Base-by-base conservation (phyloP, 2,329 filamentous ascomycete species). In the Tympanopsis confertula region DNA sequence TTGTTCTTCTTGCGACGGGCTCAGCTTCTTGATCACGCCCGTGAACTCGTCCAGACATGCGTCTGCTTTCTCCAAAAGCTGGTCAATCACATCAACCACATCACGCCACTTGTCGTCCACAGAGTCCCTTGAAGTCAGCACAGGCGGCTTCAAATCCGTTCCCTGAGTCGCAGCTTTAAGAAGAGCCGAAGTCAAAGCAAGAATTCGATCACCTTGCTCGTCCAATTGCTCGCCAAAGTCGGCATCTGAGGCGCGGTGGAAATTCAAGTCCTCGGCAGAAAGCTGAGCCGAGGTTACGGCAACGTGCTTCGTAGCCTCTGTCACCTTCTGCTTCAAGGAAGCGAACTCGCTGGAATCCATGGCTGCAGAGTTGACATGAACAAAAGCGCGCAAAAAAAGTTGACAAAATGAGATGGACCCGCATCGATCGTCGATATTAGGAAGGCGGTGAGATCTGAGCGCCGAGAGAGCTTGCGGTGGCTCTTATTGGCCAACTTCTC, bases 31-130 rank as follows among this genome's bases (percentile, higher is more conserved):
- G 36, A 82, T 74, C 4, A 77, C 70, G 2, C 78, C 78, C 3
- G 76, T 79, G 44, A 77, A 80, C 49, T 82, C 78, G 50, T 82
- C 78, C 44, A 82, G 57, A 41, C 71, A 76, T 15, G 72, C 75
- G 57, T 82, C 78, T 17, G 77, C 74, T 54, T 72, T 78, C 58
- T 82, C 78, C 47, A 82, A 61, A 49, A 82, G 65, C 55, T 71
- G 74, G 58, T 82, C 78, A 51, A 82, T 68, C 45, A 82, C 72
- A 61, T 82, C 78, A 57, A 82, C 74, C 45, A 82, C 63, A 20
- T 64, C 65, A 46, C 63, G 67, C 78, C 78, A 82, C 53, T 76
- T 73, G 50, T 69, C 68, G 43, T 82, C 78, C 44, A 82, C 56
- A 33, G 65, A 65, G 42, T 82, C 78, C 47, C 66, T 63, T 51